These are phyloP conservation scores for Cyamopsis tetragonoloba DNA, from an alignment of 306 rosid genomes.

Conservation along the genomic window DNA sequence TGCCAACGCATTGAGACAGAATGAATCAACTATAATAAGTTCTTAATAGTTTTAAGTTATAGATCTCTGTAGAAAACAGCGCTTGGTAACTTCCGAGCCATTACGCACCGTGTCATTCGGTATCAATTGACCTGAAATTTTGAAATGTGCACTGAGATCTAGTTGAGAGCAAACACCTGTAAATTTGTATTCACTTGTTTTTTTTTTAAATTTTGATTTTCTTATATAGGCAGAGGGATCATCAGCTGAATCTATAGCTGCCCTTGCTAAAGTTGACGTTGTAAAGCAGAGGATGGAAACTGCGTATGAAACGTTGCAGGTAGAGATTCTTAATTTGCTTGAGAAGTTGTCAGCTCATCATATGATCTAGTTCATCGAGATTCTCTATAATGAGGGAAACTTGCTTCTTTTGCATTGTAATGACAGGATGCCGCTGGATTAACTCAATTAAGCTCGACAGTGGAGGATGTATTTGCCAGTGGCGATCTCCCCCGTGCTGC, in stretches of 20 bases:
- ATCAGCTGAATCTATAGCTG: conserved; percentile 92
- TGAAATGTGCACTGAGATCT: conserved; percentile 2
- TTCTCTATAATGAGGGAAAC: background rate
- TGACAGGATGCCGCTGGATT: conserved; percentile 97
- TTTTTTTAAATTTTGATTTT: background rate
- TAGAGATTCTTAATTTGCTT: conserved; percentile 27
- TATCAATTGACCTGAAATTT: background rate
- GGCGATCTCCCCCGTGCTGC: conserved; percentile 99
- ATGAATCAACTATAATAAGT: background rate
- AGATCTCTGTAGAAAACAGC: background rate
- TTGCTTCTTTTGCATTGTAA: conserved; percentile 6
- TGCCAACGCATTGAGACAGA: background rate
- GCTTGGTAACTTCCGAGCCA: background rate
- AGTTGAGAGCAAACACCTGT: background rate
- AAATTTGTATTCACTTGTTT: background rate
- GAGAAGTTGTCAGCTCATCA: background rate
- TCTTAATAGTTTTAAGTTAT: background rate
- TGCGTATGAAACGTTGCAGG: conserved; percentile 92
- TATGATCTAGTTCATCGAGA: background rate
- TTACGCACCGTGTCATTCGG: background rate
- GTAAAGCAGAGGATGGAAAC: conserved; percentile 99
- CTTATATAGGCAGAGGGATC: conserved; percentile 86
- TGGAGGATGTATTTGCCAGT: conserved; percentile 96
- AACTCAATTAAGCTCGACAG: conserved; percentile 91
- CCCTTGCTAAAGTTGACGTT: conserved; percentile 84